Base-by-base conservation (phyloP, 495 filamentous ascomycete genomes). In the Corynascus novoguineensis region DNA sequence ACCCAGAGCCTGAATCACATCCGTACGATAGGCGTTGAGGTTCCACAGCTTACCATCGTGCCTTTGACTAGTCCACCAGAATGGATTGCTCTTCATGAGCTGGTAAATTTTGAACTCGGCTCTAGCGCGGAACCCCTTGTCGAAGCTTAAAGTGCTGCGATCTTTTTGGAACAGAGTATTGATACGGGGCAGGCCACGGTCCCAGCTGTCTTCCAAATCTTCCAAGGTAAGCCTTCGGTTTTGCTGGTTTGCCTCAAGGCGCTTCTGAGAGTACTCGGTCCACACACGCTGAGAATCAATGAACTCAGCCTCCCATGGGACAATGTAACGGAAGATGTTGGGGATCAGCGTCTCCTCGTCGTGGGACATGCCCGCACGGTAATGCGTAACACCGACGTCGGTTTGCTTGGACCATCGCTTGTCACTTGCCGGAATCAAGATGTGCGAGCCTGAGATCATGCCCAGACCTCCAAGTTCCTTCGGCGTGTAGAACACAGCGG, bases 131-230 rank as follows among this genome's bases (percentile, higher is more conserved):
- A 97, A 97, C 41, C 95, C 95, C 74, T 99, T 99, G 76, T 99
- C 95, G 68, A 99, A 99, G 66, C 89, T 95, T 57, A 99, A 78
- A 0, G 95, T 99, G 72, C 91, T 96, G 61, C 95, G 82, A 64
- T 99, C 95, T 71, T 99, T 99, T 72, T 99, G 95, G 83, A 99
- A 99, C 10, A 99, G 81, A 0, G 95, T 99, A 69, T 99, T 99
- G 75, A 99, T 99, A 75, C 95, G 90, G 12, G 95, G 95, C 57
- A 99, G 78, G 74, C 95, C 95, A 60, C 95, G 88, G 70, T 99
- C 95, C 95, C 95, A 99, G 73, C 91, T 96, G 71, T 99, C 95
- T 63, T 99, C 95, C 34, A 99, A 74, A 77, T 99, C 95, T 71
- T 99, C 95, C 19, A 99, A 77, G 1, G 95, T 97, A 50, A 99